A percentile compares a stretch with the other conserved stretches of the same genome.
Evolutionary conservation across 2,329 filamentous ascomycete species (phyloP).

Genomic region (Aureobasidium pullulans): DNA sequence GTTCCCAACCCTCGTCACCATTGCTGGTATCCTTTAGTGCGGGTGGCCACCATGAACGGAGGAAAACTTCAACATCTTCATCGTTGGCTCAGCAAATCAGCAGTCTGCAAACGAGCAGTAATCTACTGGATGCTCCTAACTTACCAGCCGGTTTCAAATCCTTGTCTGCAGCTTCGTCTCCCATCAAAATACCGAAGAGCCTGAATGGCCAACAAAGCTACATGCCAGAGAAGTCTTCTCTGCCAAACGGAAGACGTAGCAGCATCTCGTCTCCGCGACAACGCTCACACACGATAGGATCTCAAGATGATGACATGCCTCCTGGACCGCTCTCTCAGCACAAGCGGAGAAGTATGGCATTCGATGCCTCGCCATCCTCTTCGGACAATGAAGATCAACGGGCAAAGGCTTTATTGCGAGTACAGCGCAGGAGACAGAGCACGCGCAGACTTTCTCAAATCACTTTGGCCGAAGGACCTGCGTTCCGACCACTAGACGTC

Average conservation of each 20-base stretch:
- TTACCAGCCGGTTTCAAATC: slow-evolving; percentile 44
- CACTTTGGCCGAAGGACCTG: slow-evolving; percentile 72
- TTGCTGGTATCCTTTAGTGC: slow-evolving; percentile 95
- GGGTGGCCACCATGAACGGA: slow-evolving; percentile 70
- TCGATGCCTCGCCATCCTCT: slow-evolving; percentile 93
- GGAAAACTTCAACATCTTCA: slow-evolving; percentile 86
- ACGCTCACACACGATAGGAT: slow-evolving; percentile 86
- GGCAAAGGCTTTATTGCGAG: slow-evolving; percentile 80
- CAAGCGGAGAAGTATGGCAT: slow-evolving; percentile 87
- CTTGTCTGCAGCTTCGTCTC: slow-evolving; percentile 48
- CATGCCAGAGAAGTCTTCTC: slow-evolving; percentile 32
- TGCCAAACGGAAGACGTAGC: slow-evolving; percentile 25
- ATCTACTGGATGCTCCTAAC: slow-evolving; percentile 65
- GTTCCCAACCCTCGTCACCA: slow-evolving; percentile 78
- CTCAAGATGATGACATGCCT: slow-evolving; percentile 79
- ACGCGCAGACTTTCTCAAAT: slow-evolving; percentile 92
- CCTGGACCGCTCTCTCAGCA: slow-evolving; percentile 57
- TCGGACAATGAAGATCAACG: slow-evolving; percentile 96
- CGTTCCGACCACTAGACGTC: slow-evolving; percentile 85
- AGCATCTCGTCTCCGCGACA: slow-evolving; percentile 52
- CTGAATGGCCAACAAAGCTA: slow-evolving; percentile 43
- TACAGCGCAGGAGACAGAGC: slow-evolving; percentile 89
- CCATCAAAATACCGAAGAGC: slow-evolving; percentile 40
- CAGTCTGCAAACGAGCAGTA: slow-evolving; percentile 54
- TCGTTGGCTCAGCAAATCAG: slow-evolving; percentile 72